Evolutionary conservation across 331 rosid species (phyloP).

Genomic region (Quercus tomentella): DNA sequence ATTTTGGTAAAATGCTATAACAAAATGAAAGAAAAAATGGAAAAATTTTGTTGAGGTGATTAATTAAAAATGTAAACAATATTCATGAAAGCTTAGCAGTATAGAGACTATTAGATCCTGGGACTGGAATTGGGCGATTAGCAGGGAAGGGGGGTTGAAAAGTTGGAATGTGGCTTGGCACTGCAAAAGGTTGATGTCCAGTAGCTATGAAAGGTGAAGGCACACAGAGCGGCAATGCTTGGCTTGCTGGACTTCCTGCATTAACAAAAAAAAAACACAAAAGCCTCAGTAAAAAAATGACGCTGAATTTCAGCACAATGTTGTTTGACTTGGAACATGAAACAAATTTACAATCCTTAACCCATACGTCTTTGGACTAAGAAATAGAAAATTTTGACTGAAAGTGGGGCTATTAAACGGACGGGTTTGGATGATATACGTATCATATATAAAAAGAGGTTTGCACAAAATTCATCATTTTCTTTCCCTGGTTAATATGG

Average conservation of each 20-base stretch:
- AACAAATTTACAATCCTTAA: background rate
- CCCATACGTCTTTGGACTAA: background rate
- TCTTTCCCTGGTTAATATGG: too few relatives aligned
- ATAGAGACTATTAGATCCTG: slow-evolving; percentile 48
- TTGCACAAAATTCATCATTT: too few relatives aligned
- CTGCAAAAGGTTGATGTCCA: slow-evolving; percentile 53
- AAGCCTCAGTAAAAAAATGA: background rate
- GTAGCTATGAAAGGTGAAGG: slow-evolving; percentile 47
- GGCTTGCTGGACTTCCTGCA: slow-evolving; percentile 55
- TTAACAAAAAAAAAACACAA: slow-evolving; percentile 1
- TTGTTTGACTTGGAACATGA: background rate
- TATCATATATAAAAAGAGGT: too few relatives aligned
- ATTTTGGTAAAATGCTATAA: slow-evolving; percentile 11
- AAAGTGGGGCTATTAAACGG: background rate
- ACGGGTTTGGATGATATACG: background rate
- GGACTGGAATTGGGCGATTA: slow-evolving; percentile 42
- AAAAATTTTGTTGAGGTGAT: background rate
- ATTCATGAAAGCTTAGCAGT: slow-evolving; percentile 40
- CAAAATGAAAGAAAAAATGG: background rate
- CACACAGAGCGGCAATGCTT: slow-evolving; percentile 53
- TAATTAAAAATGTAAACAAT: background rate
- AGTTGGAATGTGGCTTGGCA: slow-evolving; percentile 54
- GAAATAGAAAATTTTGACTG: background rate
- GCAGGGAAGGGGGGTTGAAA: slow-evolving; percentile 53
- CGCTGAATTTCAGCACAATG: background rate